Conservation (phyloP, 768 basidiomycete species). For the Suillus bovinus region DNA sequence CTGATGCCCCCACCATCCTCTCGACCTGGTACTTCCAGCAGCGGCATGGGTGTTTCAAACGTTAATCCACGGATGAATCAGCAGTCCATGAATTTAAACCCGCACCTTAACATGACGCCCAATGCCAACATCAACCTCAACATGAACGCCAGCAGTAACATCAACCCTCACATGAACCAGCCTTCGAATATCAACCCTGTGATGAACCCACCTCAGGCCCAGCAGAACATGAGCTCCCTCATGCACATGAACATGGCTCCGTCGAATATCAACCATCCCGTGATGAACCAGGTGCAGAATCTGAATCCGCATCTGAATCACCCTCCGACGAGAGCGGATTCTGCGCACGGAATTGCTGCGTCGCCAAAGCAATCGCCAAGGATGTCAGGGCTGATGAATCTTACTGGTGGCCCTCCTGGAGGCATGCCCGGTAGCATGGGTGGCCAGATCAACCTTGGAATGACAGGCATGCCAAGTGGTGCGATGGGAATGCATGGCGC, state of each 20-base stretch:
- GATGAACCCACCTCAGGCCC: slow-evolving; percentile 13
- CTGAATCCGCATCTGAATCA: slow-evolving; percentile 21
- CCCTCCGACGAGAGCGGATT: slow-evolving; percentile 31
- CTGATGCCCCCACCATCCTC: slow-evolving; percentile 26
- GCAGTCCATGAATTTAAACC: slow-evolving; percentile 22
- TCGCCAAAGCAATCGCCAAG: slow-evolving; percentile 33
- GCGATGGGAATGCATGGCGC: slow-evolving; percentile 19
- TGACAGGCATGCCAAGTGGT: slow-evolving; percentile 15
- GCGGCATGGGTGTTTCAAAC: slow-evolving; percentile 16
- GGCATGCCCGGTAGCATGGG: slow-evolving; percentile 12
- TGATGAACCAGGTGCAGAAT: slow-evolving; percentile 5
- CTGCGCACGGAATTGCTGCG: slow-evolving; percentile 22
- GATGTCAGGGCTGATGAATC: slow-evolving; percentile 10
- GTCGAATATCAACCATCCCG: slow-evolving; percentile 20
- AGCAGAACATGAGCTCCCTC: slow-evolving; percentile 16
- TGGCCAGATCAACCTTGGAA: slow-evolving; percentile 9
- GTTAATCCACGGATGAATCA: slow-evolving; percentile 26
- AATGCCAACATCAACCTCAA: slow-evolving; percentile 15
- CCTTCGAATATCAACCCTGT: slow-evolving; percentile 22
- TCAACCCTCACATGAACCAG: slow-evolving; percentile 21
- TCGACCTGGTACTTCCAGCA: slow-evolving; percentile 28
- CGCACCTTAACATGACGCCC: slow-evolving; percentile 19
- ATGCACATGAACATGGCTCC: slow-evolving; percentile 19
- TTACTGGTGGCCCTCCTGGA: slow-evolving; percentile 6
- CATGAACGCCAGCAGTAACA: slow-evolving; percentile 16